Base-by-base conservation (phyloP, 805 yeast genomes). In the Metschnikowia orientalis region DNA sequence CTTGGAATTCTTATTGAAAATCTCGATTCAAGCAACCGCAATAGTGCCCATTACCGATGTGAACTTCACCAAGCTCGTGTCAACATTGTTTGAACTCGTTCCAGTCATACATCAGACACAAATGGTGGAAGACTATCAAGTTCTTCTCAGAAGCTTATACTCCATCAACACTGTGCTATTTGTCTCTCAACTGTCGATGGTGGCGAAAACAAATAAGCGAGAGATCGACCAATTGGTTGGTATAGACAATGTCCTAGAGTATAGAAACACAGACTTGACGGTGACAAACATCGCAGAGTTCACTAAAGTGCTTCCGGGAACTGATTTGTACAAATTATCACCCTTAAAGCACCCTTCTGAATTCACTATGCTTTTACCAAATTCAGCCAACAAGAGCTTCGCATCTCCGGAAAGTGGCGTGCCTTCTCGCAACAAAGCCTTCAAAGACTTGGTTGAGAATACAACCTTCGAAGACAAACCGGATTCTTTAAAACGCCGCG, bases 181-280 rank as follows among this genome's bases (percentile, higher is more conserved):
- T 29, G 29, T 42, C 6, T 39, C 51, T 1, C 62, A 56, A 30
- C 44, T 62, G 15, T 44, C 53, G 6, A 30, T 41, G 28, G 57
- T 52, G 10, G 26, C 39, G 4, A 37, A 26, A 8, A 19, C 34
- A n/a, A 50, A 53, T 8, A 55, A 46, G 26, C 61, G 52, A 21
- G 70, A 61, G 26, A 53, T 63, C 12, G 62, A 59, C 22, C 45
- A 32, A 7, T 40, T 59, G 18, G 57, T 61, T 21, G 68, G 61
- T 3, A 42, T 63, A 9, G 67, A 59, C 19, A 46, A 37, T 8
- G 33, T 48, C 15, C 35, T 40, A 12, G 45, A 40, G 18, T 39
- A 41, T n/a, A 35, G 41, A 11, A 32, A 20, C 3, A 25, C 37
- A 5, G 49, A 45, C 9, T 23, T 32, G 11, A 26, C 38, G 25